Conservation (phyloP, 352 stramenopile species). For the Plasmopara muralis region DNA sequence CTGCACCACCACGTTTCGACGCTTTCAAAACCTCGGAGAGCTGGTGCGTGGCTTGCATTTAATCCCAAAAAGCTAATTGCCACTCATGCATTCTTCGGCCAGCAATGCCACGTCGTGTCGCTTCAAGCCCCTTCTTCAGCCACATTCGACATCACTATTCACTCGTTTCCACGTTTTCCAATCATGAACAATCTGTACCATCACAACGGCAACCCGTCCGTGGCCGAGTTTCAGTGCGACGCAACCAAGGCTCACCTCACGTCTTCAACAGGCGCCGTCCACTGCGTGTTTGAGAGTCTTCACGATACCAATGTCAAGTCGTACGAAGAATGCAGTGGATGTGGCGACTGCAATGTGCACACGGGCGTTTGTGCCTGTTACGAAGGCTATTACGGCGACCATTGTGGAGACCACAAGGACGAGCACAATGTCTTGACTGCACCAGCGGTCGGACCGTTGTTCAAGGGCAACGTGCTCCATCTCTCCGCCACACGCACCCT, state of each 20-base stretch:
- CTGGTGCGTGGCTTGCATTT: constrained; percentile 24
- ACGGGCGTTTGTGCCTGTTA: constrained; percentile 53
- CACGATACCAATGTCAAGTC: constrained; percentile 36
- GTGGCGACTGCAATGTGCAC: constrained; percentile 43
- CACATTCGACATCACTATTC: constrained; percentile 52
- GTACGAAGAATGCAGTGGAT: constrained; percentile 55
- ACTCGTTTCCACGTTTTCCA: constrained; percentile 58
- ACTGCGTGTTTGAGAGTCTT: constrained; percentile 44
- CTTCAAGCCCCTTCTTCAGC: constrained; percentile 27
- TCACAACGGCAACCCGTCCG: constrained; percentile 51
- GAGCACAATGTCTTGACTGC: constrained; percentile 52
- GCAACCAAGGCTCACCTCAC: constrained; percentile 24
- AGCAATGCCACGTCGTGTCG: constrained; percentile 35
- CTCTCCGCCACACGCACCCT: constrained; percentile 38
- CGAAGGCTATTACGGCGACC: constrained; percentile 59
- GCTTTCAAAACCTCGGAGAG: constrained; percentile 65
- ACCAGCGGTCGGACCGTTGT: constrained; percentile 47
- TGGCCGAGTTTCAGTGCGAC: constrained; percentile 56
- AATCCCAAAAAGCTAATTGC: background rate
- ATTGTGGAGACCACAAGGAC: constrained; percentile 62
- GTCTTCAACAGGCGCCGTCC: constrained; percentile 13
- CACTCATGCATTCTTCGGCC: background rate
- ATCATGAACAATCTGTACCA: constrained; percentile 77
- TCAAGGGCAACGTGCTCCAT: constrained; percentile 59
- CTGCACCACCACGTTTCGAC: constrained; percentile 53